Evolutionary conservation across 1,139 yeast species (phyloP).

Genomic region (Suhomyces yuchorum): DNA sequence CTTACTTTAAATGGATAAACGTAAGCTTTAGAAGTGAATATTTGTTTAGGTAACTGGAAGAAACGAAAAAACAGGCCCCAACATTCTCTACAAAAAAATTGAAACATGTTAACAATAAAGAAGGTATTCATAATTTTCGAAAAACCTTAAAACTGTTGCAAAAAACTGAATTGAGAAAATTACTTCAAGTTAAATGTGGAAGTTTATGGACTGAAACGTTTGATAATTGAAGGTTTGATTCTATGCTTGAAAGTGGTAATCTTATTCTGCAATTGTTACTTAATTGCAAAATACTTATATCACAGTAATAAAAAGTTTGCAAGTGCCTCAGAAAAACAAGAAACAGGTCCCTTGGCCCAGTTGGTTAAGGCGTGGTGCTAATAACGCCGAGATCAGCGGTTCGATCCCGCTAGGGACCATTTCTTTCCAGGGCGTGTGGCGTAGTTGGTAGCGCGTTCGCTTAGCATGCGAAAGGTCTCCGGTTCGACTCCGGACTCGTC

Average conservation of each 20-base stretch:
- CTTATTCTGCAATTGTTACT: no score
- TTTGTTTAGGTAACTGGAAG: conserved; percentile 17
- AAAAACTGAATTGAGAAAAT: neutral
- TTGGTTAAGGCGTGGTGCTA: conserved; percentile 42
- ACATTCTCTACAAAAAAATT: neutral
- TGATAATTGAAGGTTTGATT: no score
- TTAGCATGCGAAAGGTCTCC: conserved; percentile 89
- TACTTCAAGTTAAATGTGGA: no score
- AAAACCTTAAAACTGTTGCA: neutral
- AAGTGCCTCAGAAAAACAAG: neutral
- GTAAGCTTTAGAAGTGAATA: conserved; percentile 26
- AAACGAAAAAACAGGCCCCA: neutral
- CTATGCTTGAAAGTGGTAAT: no score
- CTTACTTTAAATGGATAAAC: conserved; percentile 33
- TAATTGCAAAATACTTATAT: no score
- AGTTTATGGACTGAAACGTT: no score
- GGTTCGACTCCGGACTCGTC: conserved; percentile 93
- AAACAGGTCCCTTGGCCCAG: conserved; percentile 38
- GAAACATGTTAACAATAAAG: neutral
- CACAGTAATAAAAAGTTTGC: neutral
- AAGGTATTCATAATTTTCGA: neutral
- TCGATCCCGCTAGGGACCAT: conserved; percentile 34
- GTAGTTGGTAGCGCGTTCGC: conserved; percentile 93
- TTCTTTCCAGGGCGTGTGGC: conserved; percentile 71
- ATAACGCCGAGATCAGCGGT: conserved; percentile 45